Base-by-base conservation (phyloP, 148 eudicot genomes). In the Mesembryanthemum crystallinum region DNA sequence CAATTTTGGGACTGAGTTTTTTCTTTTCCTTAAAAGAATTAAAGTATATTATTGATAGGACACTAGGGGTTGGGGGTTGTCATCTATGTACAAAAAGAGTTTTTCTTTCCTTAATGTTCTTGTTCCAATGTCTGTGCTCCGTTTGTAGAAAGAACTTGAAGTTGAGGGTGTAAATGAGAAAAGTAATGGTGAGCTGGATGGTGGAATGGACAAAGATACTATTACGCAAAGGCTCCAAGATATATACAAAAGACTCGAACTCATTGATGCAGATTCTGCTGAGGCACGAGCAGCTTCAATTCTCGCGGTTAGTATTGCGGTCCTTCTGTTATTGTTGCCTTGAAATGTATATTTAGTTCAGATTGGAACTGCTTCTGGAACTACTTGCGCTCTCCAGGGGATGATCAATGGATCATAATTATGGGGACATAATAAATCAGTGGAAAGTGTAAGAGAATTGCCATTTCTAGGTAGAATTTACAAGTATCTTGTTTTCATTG, bases 271-370 rank as follows among this genome's bases (percentile, higher is more conserved):
- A 32, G 88, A 96, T 83, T 89, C 99, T 69, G 99, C 98, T 5
- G 98, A 89, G 83, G 83, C 99, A 45, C 97, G 99, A 52, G 99
- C 97, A 64, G 91, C 99, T 69, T 82, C 98, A 73, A 96, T 96
- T 84, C 97, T 96, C 76, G 94, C 98, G 84, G 99, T 96, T 65
- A 85, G 95, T 88, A 77, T 69, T 45, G 42, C 20, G 27, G 23
- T 59, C 63, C 25, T 35, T 20, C 21, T 33, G 29, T 23, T 39
- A 29, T 57, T 71, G 55, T 32, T 75, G 42, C 59, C 60, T 37
- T 59, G 39, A 25, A 58, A 8, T 55, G 59, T 45, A 15, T 62
- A 27, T 52, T 13, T 37, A 62, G 52, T 68, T 51, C 24, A 60
- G 21, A 67, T 32, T 18, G 21, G 21, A n/a, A 52, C 51, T 33